Percentiles rank a stretch among this genome's conserved stretches.
phyloP scores from a whole-genome alignment of 306 rosid species.

The Quillaja saponaria region DNA sequence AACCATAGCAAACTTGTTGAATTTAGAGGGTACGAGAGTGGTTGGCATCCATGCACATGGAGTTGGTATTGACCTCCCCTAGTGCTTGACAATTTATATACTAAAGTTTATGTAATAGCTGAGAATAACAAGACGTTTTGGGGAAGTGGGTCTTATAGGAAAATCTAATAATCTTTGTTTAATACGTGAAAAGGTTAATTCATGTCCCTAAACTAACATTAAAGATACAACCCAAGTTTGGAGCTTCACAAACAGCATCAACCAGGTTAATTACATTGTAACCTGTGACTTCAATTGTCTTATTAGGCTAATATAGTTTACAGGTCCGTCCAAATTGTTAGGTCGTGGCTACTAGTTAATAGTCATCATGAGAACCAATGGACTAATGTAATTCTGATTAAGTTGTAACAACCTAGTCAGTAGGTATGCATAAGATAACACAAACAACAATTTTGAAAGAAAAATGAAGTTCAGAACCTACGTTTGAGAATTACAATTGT shows the following conservation, averaged over 20 bases:
- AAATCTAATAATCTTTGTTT: too few relatives aligned
- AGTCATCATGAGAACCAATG: too few relatives aligned
- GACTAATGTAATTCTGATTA: too few relatives aligned
- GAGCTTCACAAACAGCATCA: conserved; percentile 16
- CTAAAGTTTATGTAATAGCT: conserved; percentile 19
- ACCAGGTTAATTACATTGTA: background rate
- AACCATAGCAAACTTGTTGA: background rate
- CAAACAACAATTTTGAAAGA: too few relatives aligned
- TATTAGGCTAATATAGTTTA: background rate
- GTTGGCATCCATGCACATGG: conserved; percentile 51
- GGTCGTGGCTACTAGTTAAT: conserved; percentile 25
- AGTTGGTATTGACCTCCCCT: conserved; percentile 13
- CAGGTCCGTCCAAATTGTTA: conserved; percentile 8
- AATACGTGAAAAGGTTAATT: too few relatives aligned
- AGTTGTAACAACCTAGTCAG: conserved; percentile 5
- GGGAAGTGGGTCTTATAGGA: too few relatives aligned
- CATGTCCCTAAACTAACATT: background rate
- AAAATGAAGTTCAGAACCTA: too few relatives aligned
- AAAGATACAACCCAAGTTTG: conserved; percentile 9
- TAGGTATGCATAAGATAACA: background rate
- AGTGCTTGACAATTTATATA: background rate
- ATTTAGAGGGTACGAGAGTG: conserved; percentile 10
- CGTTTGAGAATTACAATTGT: too few relatives aligned
- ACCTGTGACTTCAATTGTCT: background rate
- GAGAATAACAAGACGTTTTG: too few relatives aligned